phyloP scores from a whole-genome alignment of 139 green algal species.

The Zygnema circumcarinatum region DNA sequence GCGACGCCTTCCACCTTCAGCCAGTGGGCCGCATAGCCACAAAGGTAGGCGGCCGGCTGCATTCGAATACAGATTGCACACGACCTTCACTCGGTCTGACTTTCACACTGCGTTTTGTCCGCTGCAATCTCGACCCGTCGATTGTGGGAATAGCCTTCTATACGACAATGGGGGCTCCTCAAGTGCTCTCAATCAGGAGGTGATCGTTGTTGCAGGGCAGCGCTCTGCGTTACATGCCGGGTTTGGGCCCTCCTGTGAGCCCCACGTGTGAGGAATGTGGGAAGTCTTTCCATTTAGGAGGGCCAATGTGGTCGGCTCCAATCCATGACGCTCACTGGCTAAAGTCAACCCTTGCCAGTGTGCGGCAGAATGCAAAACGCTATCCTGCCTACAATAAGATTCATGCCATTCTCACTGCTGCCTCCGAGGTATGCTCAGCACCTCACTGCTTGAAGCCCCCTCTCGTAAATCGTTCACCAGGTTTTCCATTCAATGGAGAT shows the following conservation, averaged over 20 bases:
- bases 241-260: constrained; percentile 23
- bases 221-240: constrained; percentile 45
- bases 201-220: no score
- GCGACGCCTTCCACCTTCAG: constrained; percentile 90
- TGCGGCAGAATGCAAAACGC: constrained; percentile 14
- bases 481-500: no score
- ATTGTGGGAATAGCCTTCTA: no score
- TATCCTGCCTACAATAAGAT: constrained; percentile 76
- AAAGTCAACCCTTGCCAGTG: constrained; percentile 7
- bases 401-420: constrained; percentile 76
- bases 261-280: constrained; percentile 63
- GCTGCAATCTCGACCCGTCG: no score
- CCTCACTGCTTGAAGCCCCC: constrained; percentile 65
- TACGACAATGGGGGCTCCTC: not conserved
- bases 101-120: no score
- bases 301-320: constrained; percentile 89
- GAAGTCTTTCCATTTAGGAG: constrained; percentile 77
- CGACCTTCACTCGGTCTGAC: no score
- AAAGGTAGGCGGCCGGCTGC: constrained; percentile 49
- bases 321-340: constrained; percentile 86
- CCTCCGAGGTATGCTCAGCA: constrained; percentile 53
- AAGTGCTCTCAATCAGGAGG: no score
- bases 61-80: no score
- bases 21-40: constrained; percentile 53
- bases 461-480: not conserved